Percentiles rank a stretch among this genome's conserved stretches.
phyloP scores from a whole-genome alignment of 208 protist genomes.

The Leishmania major region DNA sequence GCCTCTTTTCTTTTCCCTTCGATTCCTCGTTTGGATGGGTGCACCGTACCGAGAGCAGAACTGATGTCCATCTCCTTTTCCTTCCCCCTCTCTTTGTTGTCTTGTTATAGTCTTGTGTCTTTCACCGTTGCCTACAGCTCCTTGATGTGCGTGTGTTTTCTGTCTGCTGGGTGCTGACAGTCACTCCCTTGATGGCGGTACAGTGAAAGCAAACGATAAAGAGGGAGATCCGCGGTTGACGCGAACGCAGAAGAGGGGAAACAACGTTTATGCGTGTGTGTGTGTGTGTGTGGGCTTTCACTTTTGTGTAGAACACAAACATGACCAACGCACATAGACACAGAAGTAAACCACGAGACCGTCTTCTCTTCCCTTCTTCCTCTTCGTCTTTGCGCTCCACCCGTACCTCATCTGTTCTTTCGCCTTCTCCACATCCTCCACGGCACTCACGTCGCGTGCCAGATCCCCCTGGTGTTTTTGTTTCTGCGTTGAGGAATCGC shows the following conservation, averaged over 20 bases:
- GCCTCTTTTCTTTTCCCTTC: neutral
- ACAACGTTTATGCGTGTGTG: neutral
- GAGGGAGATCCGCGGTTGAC: neutral
- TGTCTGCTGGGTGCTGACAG: neutral
- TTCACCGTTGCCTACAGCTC: neutral
- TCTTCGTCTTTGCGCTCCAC: neutral
- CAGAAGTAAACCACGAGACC: neutral
- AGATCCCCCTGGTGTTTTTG: neutral
- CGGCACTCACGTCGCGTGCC: neutral
- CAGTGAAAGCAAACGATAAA: neutral
- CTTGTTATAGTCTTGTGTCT: neutral
- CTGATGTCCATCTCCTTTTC: too few species aligned
- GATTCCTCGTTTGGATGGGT: neutral
- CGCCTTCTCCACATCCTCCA: neutral
- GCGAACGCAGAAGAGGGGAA: neutral
- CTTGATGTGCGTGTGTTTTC: neutral
- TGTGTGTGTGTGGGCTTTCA: neutral
- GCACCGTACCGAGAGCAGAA: neutral
- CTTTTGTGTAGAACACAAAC: neutral
- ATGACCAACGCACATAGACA: neutral
- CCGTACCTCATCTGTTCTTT: neutral
- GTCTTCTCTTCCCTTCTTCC: neutral
- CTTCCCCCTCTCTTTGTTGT: neutral
- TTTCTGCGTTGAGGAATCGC: neutral
- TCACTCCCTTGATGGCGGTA: neutral